Percentiles rank a stretch among this genome's conserved stretches.
phyloP scores from a whole-genome alignment of 2,329 filamentous ascomycete genomes.

The Aspergillus sp. region DNA sequence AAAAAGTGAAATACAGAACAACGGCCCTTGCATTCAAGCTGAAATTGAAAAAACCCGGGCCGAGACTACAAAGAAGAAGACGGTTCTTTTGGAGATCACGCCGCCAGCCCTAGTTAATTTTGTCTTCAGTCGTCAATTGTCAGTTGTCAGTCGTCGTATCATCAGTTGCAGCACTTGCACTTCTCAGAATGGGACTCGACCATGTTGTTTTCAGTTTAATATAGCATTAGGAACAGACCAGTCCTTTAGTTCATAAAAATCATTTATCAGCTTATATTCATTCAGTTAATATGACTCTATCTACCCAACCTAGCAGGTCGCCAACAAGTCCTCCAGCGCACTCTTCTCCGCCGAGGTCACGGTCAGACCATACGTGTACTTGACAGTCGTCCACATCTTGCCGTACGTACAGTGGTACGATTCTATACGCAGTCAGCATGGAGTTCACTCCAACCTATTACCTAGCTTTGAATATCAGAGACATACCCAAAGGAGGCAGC shows the following conservation, averaged over 20 bases:
- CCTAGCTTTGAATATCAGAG: background rate
- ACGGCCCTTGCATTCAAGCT: background rate
- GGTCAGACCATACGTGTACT: conserved; percentile 68
- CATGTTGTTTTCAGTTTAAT: background rate
- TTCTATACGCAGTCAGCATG: conserved; percentile 28
- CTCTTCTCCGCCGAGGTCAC: conserved; percentile 72
- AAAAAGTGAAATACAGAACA: background rate
- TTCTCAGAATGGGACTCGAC: no score
- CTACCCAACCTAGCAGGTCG: conserved; percentile 53
- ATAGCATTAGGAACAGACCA: background rate
- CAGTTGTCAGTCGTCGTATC: background rate
- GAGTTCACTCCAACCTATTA: no score
- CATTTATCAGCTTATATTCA: no score
- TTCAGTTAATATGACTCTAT: background rate
- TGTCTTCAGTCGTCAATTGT: no score
- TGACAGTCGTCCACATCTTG: conserved; percentile 74
- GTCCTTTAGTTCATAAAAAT: no score
- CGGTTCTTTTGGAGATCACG: background rate
- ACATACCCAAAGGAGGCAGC: conserved; percentile 66
- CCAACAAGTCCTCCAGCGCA: conserved; percentile 65
- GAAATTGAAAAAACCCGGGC: background rate
- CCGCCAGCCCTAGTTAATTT: background rate
- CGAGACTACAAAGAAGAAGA: background rate
- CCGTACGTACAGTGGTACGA: conserved; percentile 78
- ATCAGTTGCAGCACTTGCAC: no score